Evolutionary conservation across 2,329 filamentous ascomycete genomes (phyloP), one percentile per base, ranked within the genome.

Genomic region (Cercospora zeae-maydis): DNA sequence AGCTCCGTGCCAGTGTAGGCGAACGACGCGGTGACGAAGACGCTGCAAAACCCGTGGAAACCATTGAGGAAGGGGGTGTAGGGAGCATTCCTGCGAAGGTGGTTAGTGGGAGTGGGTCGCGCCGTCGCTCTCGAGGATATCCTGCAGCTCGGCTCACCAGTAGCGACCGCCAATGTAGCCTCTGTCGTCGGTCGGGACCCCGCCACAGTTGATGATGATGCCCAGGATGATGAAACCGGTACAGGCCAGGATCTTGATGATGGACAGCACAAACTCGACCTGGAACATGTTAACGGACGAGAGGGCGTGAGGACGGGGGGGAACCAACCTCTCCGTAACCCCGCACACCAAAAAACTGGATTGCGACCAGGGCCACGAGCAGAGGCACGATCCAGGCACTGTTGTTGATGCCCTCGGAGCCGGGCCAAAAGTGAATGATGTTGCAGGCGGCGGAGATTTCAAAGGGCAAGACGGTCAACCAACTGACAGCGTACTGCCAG

Each of bases 141-240:
- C 24, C 27, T 16, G 39, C 27, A 37, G 24, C 30, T 13, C 57
- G 13, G 21, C 62, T 56, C 60, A 65, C 69, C 66, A 71, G 60
- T 70, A 74, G 27, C 61, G 24, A 33, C 67, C 67, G n/a, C 72
- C 72, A 36, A 72, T 72, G 31, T 67, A 69, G 4, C 70, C 71
- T 33, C 75, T 72, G 37, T 39, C n/a, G 30, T 67, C 63, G 2
- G 72, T 68, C 1, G 78, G 75, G 1, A 77, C 78, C 36, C 78
- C 78, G 9, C 78, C 78, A 9, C 70, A 62, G 31, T 78, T 73
- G 49, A 80, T 71, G 16, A 78, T 74, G 62, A 88, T 85, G 49
- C 83, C 85, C 24, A 88, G 76, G 66, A 89, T 81, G 71, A 89
- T 88, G 72, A 89, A 88, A 4, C 86, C 86, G 10, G 83, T 76